Conservation (phyloP, 768 basidiomycete species). For the Suillus fuscotomentosus region DNA sequence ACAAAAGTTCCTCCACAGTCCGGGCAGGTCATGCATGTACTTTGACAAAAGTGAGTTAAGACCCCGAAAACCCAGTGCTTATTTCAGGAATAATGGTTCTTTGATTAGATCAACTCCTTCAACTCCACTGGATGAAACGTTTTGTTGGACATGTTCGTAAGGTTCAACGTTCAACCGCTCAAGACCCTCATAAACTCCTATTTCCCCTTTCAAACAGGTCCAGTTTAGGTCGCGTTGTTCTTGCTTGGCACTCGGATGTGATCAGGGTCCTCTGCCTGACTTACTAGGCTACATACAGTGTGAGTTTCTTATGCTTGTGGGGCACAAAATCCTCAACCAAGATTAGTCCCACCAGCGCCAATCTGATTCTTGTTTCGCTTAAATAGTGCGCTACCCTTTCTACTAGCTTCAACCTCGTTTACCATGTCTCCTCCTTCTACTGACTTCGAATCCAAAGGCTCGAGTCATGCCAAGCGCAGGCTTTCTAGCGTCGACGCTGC, state of each 20-base stretch:
- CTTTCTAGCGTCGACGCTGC: conserved; percentile 53
- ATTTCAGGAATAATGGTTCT: background rate
- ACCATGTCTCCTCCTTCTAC: conserved; percentile 48
- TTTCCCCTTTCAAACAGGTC: background rate
- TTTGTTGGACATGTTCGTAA: background rate
- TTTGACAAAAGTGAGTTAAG: background rate
- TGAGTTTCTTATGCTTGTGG: conserved; percentile 10
- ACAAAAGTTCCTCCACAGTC: conserved; percentile 53
- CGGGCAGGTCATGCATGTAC: conserved; percentile 35
- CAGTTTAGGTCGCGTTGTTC: background rate
- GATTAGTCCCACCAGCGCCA: conserved; percentile 7
- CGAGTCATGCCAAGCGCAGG: conserved; percentile 61
- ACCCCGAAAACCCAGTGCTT: conserved; percentile 27
- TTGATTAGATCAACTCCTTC: conserved; percentile 3
- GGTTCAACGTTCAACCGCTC: conserved; percentile 5
- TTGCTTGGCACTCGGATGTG: conserved; percentile 13
- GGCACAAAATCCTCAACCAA: conserved; percentile 8
- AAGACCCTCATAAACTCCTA: conserved; percentile 12
- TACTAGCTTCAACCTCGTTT: conserved; percentile 19
- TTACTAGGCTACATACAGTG: background rate
- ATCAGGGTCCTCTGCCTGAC: conserved; percentile 22
- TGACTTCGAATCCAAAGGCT: conserved; percentile 63
- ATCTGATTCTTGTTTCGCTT: conserved; percentile 11
- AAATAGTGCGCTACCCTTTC: conserved; percentile 33
- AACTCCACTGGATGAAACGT: background rate